These are phyloP conservation scores for Lachnellula hyalina DNA, from an alignment of 2,329 filamentous ascomycete genomes.

Conservation along the genomic window DNA sequence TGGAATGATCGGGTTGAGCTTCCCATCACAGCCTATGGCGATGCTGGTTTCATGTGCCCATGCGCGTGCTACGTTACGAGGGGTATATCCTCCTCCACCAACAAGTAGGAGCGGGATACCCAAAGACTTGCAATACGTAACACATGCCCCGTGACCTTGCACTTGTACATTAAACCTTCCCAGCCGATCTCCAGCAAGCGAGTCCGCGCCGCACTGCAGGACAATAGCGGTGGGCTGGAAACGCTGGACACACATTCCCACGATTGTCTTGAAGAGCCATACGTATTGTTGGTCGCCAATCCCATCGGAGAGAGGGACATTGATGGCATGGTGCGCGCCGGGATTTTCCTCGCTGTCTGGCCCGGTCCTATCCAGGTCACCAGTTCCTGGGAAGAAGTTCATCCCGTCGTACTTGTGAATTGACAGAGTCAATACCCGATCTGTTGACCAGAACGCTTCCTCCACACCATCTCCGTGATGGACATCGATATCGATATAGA, in stretches of 20 bases:
- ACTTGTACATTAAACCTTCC: constrained; percentile 97
- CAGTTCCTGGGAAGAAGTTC: constrained; percentile 85
- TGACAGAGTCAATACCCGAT: constrained; percentile 85
- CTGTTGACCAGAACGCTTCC: constrained; percentile 84
- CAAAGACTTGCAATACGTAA: constrained; percentile 79
- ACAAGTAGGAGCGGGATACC: constrained; percentile 81
- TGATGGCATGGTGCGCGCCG: constrained; percentile 83
- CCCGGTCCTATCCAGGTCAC: constrained; percentile 79
- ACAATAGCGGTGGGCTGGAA: constrained; percentile 91
- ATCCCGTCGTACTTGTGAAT: constrained; percentile 92
- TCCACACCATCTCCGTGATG: constrained; percentile 90
- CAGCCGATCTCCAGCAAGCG: constrained; percentile 84
- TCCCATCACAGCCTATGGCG: constrained; percentile 68
- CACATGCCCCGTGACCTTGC: constrained; percentile 85
- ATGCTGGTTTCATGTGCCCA: constrained; percentile 97
- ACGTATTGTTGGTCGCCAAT: constrained; percentile 89
- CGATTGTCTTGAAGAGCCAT: constrained; percentile 75
- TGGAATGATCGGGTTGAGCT: constrained; percentile 69
- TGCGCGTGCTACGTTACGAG: constrained; percentile 89
- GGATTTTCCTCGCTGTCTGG: constrained; percentile 78
- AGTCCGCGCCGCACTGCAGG: constrained; percentile 93
- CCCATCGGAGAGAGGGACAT: constrained; percentile 84
- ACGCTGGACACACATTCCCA: constrained; percentile 70
- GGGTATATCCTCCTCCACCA: constrained; percentile 93
- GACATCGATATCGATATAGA: constrained; percentile 93